Conservation (phyloP, 441 rosid species). For the Rhodomyrtus psidioides region DNA sequence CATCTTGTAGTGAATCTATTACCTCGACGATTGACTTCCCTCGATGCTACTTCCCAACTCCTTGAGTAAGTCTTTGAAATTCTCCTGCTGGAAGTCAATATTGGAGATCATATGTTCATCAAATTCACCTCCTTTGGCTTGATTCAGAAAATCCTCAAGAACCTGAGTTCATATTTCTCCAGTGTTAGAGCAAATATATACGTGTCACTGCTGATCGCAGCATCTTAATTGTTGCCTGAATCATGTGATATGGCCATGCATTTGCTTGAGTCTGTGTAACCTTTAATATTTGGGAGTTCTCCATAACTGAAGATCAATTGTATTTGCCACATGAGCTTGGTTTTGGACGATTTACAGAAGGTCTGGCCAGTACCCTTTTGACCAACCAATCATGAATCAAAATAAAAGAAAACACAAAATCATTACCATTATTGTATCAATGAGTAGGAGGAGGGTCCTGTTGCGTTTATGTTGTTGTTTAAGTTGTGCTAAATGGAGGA, state of each 20-base stretch:
- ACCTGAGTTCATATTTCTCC: constrained; percentile 36
- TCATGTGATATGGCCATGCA: background rate
- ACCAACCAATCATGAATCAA: background rate
- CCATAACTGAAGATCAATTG: background rate
- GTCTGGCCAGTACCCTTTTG: background rate
- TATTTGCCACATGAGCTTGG: background rate
- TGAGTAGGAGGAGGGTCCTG: background rate
- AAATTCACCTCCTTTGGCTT: constrained; percentile 58
- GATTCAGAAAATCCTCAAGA: constrained; percentile 70
- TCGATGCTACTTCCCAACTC: constrained; percentile 55
- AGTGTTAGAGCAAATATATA: background rate
- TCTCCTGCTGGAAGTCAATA: constrained; percentile 66
- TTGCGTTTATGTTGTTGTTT: background rate
- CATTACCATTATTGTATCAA: background rate
- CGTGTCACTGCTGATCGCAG: background rate
- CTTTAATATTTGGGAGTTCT: background rate
- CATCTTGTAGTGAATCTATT: background rate
- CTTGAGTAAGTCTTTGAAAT: constrained; percentile 62
- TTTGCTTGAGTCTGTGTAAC: background rate
- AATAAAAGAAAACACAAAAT: background rate
- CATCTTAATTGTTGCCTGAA: background rate
- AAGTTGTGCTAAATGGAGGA: background rate
- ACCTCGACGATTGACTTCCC: constrained; percentile 77
- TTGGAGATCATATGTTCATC: constrained; percentile 42
- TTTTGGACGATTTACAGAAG: background rate